Evolutionary conservation across 345 rosid species (phyloP), one percentile per base, ranked within the genome.

Genomic region (Angophora floribunda): DNA sequence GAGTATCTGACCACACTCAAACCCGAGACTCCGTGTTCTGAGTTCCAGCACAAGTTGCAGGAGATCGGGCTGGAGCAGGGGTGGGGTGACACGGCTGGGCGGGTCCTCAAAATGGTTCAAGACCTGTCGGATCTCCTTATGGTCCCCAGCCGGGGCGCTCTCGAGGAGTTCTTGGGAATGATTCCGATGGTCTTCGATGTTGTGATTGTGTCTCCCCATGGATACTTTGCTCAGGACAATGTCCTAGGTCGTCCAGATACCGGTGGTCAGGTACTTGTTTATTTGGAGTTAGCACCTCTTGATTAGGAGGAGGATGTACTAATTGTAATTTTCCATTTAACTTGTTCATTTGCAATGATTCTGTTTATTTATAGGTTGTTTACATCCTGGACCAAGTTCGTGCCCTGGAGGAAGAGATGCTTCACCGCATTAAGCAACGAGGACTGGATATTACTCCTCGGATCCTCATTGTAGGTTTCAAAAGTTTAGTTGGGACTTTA

Each of bases 371-470:
- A 7, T 59, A 96, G 99, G 97, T 97, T 91, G 98, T 97, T 51
- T 97, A 97, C 91, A 97, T 97, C 92, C 90, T 97, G 91, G 99
- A 97, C 92, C 99, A 97, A 95, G 99, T 97, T 52, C 98, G 99
- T 51, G 99, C 99, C 49, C 53, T 97, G 79, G 99, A 97, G 92
- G 91, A 85, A 3, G 99, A 97, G 90, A 97, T 97, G 99, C 97
- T 97, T 87, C 94, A 84, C 51, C 97, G 99, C 16, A 95, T 97
- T 47, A 94, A 95, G 93, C 94, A 94, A 63, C 99, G 96, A 92
- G 99, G 99, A 85, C 97, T 97, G 47, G 95, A 95, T 87, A 92
- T 96, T 87, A 95, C 92, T 75, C 99, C 99, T 13, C 94, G 96
- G 28, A 97, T 97, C 87, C 97, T 97, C 87, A 94, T 97, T 86